Evolutionary conservation across 176 grass and related monocot genomes (phyloP).

Genomic region (Juncus inflexus): DNA sequence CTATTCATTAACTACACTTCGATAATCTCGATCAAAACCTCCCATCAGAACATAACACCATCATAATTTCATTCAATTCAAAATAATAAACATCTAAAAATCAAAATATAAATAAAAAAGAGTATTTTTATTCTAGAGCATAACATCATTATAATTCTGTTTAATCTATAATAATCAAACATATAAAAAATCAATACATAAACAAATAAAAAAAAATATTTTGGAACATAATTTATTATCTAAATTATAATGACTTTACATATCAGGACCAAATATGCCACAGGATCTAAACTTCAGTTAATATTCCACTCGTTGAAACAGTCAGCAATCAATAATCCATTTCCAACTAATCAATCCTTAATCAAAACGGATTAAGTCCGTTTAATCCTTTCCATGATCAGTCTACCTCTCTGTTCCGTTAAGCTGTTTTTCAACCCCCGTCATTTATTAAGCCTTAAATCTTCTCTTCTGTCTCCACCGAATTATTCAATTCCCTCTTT

Average conservation of each 20-base stretch:
- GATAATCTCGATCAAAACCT: too few relatives aligned
- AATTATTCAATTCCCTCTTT: slow-evolving; percentile 1
- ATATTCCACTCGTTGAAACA: neutral
- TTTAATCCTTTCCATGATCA: neutral
- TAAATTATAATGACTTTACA: too few relatives aligned
- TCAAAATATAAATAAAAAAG: neutral
- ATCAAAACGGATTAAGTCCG: neutral
- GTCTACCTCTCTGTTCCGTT: neutral
- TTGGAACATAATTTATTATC: too few relatives aligned
- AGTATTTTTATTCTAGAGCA: neutral
- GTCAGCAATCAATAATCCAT: neutral
- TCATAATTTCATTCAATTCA: too few relatives aligned
- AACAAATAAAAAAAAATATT: too few relatives aligned
- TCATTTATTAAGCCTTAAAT: neutral
- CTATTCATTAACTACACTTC: too few relatives aligned
- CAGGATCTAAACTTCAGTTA: too few relatives aligned
- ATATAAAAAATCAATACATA: too few relatives aligned
- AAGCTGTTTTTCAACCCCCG: neutral
- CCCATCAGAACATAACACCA: too few relatives aligned
- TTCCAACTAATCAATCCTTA: neutral
- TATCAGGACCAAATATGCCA: too few relatives aligned
- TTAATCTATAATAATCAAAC: neutral
- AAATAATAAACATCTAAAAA: neutral
- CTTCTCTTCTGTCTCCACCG: neutral
- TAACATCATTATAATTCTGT: neutral